Evolutionary conservation across 345 rosid species (phyloP), one percentile per base, ranked within the genome.

Genomic region (Rhodomyrtus tomentosa): DNA sequence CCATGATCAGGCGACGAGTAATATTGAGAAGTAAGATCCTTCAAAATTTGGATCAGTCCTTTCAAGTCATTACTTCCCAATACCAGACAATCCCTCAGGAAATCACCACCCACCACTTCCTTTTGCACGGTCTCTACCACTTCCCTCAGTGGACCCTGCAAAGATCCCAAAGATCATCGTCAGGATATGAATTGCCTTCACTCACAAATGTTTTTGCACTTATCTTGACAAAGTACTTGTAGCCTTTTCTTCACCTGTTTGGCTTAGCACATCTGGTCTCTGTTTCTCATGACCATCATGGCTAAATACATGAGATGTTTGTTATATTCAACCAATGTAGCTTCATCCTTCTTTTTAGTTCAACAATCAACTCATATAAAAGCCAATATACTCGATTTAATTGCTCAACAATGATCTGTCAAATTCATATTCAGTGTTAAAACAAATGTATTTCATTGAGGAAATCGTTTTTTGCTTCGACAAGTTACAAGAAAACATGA

Each of bases 31-130:
- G 89, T 84, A 83, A 91, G 86, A 73, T 92, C 95, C 85, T 90
- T 91, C 5, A 93, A 68, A 55, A 94, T 91, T 85, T 88, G 92
- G 81, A 94, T 88, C 87, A 95, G 84, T 36, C 95, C 93, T 90
- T 91, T 91, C 83, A 93, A 86, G 87, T 95, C 99, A 45, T 88
- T 86, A n/a, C 91, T 84, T 2, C 98, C 93, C 48, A 95, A 56
- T 85, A 93, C 93, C 21, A 96, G 88, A 86, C 98, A 95, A 86
- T 96, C 97, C 89, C 88, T 92, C 85, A 96, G 80, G 45, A 95
- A 84, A 73, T 84, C 92, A n/a, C 96, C 98, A 10, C 94, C 95
- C 29, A 90, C 83, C 84, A 92, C 93, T 86, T 95, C 98, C 81
- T 68, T 89, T 68, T 87, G 90, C 82, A 96, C 50, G 72, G 87